Evolutionary conservation across 352 stramenopile species (phyloP).

Genomic region (Pythium guiyangense): DNA sequence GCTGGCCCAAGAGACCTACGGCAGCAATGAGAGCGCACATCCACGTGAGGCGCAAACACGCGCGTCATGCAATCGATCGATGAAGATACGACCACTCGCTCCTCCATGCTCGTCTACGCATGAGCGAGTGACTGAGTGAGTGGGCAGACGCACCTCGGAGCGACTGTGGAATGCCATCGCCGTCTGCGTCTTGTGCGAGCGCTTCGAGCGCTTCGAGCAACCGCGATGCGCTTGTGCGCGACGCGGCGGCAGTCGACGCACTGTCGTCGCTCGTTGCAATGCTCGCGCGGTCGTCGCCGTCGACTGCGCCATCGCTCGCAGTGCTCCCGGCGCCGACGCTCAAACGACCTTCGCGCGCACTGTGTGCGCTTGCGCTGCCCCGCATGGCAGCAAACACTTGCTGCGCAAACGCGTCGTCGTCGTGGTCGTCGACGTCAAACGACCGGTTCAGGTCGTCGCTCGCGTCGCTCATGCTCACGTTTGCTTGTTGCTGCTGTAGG

Average conservation of each 20-base stretch:
- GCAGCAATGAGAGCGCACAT: not conserved
- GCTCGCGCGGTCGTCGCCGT: constrained; percentile 3
- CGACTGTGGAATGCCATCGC: constrained; percentile 31
- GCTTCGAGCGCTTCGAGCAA: constrained; percentile 55
- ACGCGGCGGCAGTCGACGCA: not conserved
- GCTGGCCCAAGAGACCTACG: constrained; percentile 2
- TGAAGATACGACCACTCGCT: not conserved
- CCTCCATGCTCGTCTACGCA: too few relatives aligned
- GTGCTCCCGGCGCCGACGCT: not conserved
- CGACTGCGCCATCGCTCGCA: constrained; percentile 1
- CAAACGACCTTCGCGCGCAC: not conserved
- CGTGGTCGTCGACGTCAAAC: constrained; percentile 28
- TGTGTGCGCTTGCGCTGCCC: not conserved
- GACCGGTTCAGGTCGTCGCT: constrained; percentile 25
- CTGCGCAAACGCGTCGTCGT: constrained; percentile 17
- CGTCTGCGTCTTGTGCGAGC: constrained; percentile 30
- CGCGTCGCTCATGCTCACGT: constrained; percentile 6
- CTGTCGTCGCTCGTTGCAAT: not conserved
- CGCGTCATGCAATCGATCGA: not conserved
- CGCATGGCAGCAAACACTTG: constrained; percentile 11
- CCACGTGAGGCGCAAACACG: not conserved
- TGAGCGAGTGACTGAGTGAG: too few relatives aligned
- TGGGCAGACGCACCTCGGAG: constrained; percentile 18
- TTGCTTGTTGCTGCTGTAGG: too few relatives aligned
- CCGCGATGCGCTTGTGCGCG: constrained; percentile 23